Base-by-base conservation (phyloP, 805 yeast genomes). In the Candida michaelii region DNA sequence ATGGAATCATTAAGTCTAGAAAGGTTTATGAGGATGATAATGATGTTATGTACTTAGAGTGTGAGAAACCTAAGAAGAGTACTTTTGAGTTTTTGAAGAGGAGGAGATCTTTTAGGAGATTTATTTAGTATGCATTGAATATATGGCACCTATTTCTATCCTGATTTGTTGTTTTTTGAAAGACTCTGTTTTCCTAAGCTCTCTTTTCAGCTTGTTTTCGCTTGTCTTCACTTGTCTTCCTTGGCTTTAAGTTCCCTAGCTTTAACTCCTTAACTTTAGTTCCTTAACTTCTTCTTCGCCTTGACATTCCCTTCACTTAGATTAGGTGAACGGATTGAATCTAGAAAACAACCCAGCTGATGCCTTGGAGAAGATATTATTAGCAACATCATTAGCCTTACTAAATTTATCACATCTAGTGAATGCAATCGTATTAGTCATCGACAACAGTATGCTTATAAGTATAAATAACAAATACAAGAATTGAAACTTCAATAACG, bases 371-470 rank as follows among this genome's bases (percentile, higher is more conserved):
- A 83, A 69, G 8, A 85, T 57, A 51, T 72, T 76, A 18, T 71
- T 65, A 4, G 90, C 88, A 40, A 85, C 58, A 41, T 69, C 73
- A 58, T 84, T 84, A 19, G 95, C 96, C 58, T 81, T 85, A 38
- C 95, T 88, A 65, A 90, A 91, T 66, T 86, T 88, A 60, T 90
- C 97, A 63, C 97, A 89, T 54, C 87, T 77, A 18, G 95, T 86
- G 64, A 87, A 91, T 0, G 97, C 97, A 68, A 88, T 71, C 1
- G 95, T 83, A 60, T 91, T 91, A 39, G 95, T 87, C 34, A 82
- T 57, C 0, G 93, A 85, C 47, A 91, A 71, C 2, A 81, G 76
- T 8, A 87, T 59, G 0, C 95, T 89, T 42, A 90, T 79, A 4
- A 67, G 59, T 4, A 85, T 83, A 32, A 87, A 62, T 19, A 83